These are phyloP conservation scores for Blastomyces percursus DNA, from an alignment of 2,329 filamentous ascomycete species.

Conservation along the genomic window DNA sequence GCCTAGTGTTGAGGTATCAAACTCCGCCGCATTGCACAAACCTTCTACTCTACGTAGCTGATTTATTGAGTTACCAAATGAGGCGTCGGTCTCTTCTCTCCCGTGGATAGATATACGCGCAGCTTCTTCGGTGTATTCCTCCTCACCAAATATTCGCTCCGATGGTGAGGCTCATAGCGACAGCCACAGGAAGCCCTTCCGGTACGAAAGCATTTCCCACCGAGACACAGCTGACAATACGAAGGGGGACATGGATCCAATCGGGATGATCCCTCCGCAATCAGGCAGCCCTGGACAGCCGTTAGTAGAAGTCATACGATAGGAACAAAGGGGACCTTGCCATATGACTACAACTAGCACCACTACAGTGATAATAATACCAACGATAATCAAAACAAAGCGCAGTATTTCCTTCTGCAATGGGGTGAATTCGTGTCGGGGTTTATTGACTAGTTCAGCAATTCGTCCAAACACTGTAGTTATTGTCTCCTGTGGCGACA, in stretches of 20 bases:
- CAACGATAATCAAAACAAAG: constrained; percentile 60
- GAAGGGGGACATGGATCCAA: constrained; percentile 60
- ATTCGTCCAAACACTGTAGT: constrained; percentile 71
- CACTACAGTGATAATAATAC: constrained; percentile 56
- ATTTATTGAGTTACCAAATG: constrained; percentile 34
- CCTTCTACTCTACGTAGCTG: constrained; percentile 53
- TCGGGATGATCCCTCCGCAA: constrained; percentile 53
- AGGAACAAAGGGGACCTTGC: constrained; percentile 27
- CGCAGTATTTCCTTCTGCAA: constrained; percentile 62
- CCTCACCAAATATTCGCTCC: constrained; percentile 54
- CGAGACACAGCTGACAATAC: constrained; percentile 63
- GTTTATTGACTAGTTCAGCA: constrained; percentile 58
- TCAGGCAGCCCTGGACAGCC: constrained; percentile 50
- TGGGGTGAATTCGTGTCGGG: constrained; percentile 56
- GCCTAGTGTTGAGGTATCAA: constrained; percentile 54
- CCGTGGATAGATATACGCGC: constrained; percentile 35
- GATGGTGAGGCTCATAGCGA: constrained; percentile 62
- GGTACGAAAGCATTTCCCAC: constrained; percentile 67
- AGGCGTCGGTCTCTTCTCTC: constrained; percentile 19
- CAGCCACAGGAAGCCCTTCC: constrained; percentile 59
- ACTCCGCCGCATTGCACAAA: constrained; percentile 65
- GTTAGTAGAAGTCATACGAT: constrained; percentile 4
- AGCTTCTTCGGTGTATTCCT: constrained; percentile 41
- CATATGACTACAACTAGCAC: constrained; percentile 46
- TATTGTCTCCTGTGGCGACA: constrained; percentile 57